Base-by-base conservation (phyloP, 176 grass and related monocot genomes). In the Juncus effusus region DNA sequence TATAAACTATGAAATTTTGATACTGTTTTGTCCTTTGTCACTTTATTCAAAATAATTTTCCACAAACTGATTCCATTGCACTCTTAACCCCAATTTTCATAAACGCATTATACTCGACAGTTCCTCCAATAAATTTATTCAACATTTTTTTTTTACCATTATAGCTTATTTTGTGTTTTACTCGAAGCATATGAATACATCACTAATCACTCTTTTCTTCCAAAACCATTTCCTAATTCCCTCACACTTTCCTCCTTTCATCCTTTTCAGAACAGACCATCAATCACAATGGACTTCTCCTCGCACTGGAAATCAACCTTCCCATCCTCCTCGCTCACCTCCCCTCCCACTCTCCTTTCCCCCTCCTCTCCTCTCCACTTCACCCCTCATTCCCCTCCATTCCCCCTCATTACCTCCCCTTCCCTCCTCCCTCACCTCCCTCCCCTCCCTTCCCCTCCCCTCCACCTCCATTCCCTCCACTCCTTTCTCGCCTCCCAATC, bases 281-380 rank as follows among this genome's bases (percentile, higher is more conserved):
- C 40, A 9, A 15, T 16, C 40, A 28, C 19, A 28, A 85, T 85
- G 82, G 59, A 83, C 65, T 37, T 82, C 71, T 85, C 72, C 12
- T 78, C 81, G 60, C 64, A 85, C 36, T 90, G 81, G 69, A 74
- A 70, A 49, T 77, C 73, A 63, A 60, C 80, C 61, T 81, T 79
- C 70, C 81, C 78, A 8, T 45, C 64, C 50, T 40, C 54, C 38
- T 81, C 78, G 53, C 38, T 84, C 16, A 84, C 82, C 71, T 58
- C 56, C 36, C 63, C 76, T 64, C 74, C 81, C 67, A 90, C 79
- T 73, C 84, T 90, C 67, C 76, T 81, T 51, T 59, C 16, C 40
- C 10, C 78, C 15, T 57, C 64, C 7, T 53, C 62, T 85, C 36
- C 40, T 71, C 13, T 50, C 67, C 51, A 66, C 73, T 64, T 62